phyloP scores from a whole-genome alignment of 148 eudicot genomes.

The Vaccinium vitisidaea region DNA sequence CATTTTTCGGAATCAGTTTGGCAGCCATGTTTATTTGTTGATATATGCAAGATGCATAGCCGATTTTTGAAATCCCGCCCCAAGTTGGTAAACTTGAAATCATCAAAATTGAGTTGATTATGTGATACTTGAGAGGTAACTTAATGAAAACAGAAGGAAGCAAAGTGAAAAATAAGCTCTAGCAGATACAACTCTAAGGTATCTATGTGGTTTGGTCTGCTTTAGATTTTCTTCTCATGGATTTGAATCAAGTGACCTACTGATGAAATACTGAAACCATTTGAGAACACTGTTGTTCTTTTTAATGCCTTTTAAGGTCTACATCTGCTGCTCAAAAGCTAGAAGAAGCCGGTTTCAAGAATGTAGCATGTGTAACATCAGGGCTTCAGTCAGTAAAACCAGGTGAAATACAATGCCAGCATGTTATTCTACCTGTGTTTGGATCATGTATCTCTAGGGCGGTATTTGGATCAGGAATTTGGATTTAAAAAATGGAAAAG shows the following conservation, averaged over 20 bases:
- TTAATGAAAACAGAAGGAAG: not conserved
- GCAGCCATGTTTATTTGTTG: not conserved
- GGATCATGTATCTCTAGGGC: not conserved
- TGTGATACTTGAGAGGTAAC: not conserved
- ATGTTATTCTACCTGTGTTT: not conserved
- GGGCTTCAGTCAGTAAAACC: slow-evolving; percentile 90
- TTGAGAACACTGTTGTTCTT: slow-evolving; percentile 1
- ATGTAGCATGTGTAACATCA: slow-evolving; percentile 81
- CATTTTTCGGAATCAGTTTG: not conserved
- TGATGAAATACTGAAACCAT: not conserved
- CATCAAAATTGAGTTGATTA: not conserved
- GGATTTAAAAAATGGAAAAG: not conserved
- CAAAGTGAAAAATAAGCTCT: not conserved
- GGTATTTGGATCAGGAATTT: not conserved
- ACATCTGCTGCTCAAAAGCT: slow-evolving; percentile 73
- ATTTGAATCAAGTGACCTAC: not conserved
- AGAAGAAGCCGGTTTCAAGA: slow-evolving; percentile 75
- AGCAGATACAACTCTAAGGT: not conserved
- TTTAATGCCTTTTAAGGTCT: slow-evolving; percentile 52
- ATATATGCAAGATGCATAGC: not conserved
- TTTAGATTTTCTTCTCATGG: not conserved
- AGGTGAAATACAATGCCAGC: slow-evolving; percentile 37
- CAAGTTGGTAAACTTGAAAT: not conserved
- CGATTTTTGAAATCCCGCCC: not conserved
- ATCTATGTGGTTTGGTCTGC: not conserved